Percentiles rank a stretch among this genome's conserved stretches.
phyloP scores from a whole-genome alignment of 75 land plant genomes.

The Picea sitchensis region DNA sequence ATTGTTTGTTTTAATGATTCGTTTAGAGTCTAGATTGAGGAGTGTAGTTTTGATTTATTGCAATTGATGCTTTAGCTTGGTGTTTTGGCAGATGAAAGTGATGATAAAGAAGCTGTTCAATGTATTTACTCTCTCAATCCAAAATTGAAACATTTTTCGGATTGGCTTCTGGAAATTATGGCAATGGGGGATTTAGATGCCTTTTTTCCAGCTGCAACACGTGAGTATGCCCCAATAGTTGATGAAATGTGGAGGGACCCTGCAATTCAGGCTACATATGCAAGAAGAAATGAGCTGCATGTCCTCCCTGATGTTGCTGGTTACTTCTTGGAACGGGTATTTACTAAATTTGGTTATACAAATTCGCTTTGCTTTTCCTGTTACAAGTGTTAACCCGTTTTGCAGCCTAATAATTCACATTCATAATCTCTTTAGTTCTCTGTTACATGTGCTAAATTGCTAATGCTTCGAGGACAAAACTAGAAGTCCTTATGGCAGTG shows the following conservation, averaged over 20 bases:
- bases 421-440: too few species aligned
- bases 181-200: conserved; percentile 93
- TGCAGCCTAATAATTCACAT: too few species aligned
- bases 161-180: conserved; percentile 89
- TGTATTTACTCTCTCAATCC: conserved; percentile 70
- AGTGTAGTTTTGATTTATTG: too few species aligned
- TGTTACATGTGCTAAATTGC: too few species aligned
- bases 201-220: conserved; percentile 79
- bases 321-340: conserved; percentile 81
- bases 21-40: too few species aligned
- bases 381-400: too few species aligned
- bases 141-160: conserved; percentile 80
- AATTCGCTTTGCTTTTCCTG: too few species aligned
- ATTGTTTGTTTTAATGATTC: too few species aligned
- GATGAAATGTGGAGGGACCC: conserved; percentile 90
- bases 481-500: too few species aligned
- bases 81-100: conserved; percentile 19
- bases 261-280: conserved; percentile 88
- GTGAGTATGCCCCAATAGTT: conserved; percentile 83
- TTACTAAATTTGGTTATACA: background rate
- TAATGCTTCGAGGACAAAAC: too few species aligned
- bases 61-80: too few species aligned
- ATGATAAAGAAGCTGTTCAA: conserved; percentile 17
- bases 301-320: conserved; percentile 86
- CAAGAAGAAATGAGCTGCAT: conserved; percentile 83